Conservation (phyloP, 2,329 filamentous ascomycete species). For the Rhinocladiella mackenziei region DNA sequence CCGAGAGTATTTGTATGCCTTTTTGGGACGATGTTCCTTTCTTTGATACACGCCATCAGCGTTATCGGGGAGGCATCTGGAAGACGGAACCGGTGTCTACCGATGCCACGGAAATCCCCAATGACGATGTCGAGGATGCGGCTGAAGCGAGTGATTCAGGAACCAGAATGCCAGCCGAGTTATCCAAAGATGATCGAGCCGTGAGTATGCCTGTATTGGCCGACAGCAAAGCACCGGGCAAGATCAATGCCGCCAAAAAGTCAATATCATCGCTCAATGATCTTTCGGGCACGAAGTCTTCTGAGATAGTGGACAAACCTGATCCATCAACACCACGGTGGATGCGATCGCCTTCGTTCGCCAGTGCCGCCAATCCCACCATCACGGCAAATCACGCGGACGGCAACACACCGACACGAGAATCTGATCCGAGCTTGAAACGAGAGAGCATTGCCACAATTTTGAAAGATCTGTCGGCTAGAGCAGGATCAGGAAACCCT, state of each 20-base stretch:
- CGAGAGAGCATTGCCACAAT: slow-evolving; percentile 61
- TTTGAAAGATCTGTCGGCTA: slow-evolving; percentile 60
- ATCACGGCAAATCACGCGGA: slow-evolving; percentile 65
- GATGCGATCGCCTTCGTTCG: slow-evolving; percentile 61
- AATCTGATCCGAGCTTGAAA: slow-evolving; percentile 53
- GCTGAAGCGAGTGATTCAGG: slow-evolving; percentile 23
- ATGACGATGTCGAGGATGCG: slow-evolving; percentile 34
- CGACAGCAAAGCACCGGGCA: slow-evolving; percentile 40
- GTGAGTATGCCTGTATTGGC: slow-evolving; percentile 36
- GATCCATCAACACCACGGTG: slow-evolving; percentile 44
- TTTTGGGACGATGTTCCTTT: slow-evolving; percentile 98
- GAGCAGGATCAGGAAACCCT: slow-evolving; percentile 48
- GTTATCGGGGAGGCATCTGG: slow-evolving; percentile 83
- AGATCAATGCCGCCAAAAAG: slow-evolving; percentile 37
- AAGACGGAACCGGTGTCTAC: slow-evolving; percentile 37
- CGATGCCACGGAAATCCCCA: slow-evolving; percentile 30
- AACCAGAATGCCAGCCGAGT: slow-evolving; percentile 23
- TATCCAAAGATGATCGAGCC: slow-evolving; percentile 31
- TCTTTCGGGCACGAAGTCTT: slow-evolving; percentile 27
- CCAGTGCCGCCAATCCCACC: slow-evolving; percentile 59
- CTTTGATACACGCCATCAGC: slow-evolving; percentile 71
- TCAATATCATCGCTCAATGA: slow-evolving; percentile 24
- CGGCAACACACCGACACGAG: slow-evolving; percentile 60
- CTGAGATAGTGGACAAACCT: slow-evolving; percentile 26
- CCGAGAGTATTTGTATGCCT: slow-evolving; percentile 83